phyloP scores from a whole-genome alignment of 2,329 filamentous ascomycete genomes.

The Alternaria gaisen region DNA sequence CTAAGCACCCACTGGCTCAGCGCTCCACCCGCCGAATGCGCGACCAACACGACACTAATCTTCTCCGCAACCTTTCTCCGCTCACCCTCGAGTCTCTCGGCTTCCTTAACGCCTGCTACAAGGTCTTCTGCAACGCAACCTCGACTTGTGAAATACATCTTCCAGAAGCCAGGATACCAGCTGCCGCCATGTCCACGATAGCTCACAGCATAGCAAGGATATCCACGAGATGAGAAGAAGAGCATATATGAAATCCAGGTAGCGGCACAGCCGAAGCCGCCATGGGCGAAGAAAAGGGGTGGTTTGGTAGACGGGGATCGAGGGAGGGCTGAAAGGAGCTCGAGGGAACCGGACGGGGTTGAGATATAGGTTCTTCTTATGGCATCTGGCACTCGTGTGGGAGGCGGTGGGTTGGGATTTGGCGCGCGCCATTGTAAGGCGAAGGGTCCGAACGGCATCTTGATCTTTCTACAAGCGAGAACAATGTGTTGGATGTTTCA shows the following conservation, averaged over 20 bases:
- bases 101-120: slow-evolving; percentile 48
- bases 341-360: slow-evolving; percentile 55
- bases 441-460: slow-evolving; percentile 43
- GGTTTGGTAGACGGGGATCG: slow-evolving; percentile 25
- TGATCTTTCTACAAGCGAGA: not conserved
- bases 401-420: slow-evolving; percentile 32
- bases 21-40: slow-evolving; percentile 63
- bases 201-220: slow-evolving; percentile 63
- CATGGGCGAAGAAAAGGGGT: slow-evolving; percentile 63
- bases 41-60: slow-evolving; percentile 57
- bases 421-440: slow-evolving; percentile 40
- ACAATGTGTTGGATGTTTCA: not conserved
- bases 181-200: slow-evolving; percentile 63
- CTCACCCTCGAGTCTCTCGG: slow-evolving; percentile 45
- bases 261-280: slow-evolving; percentile 63
- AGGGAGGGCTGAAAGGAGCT: slow-evolving; percentile 58
- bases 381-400: slow-evolving; percentile 42
- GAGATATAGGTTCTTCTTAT: slow-evolving; percentile 33
- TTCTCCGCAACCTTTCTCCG: slow-evolving; percentile 22
- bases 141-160: slow-evolving; percentile 58
- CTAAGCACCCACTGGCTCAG: slow-evolving; percentile 61
- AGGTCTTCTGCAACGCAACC: slow-evolving; percentile 47
- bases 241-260: slow-evolving; percentile 64
- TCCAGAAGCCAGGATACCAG: slow-evolving; percentile 60
- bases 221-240: slow-evolving; percentile 56